These are phyloP conservation scores for Botrytis tulipae DNA, from an alignment of 2,329 filamentous ascomycete genomes.

Conservation along the genomic window DNA sequence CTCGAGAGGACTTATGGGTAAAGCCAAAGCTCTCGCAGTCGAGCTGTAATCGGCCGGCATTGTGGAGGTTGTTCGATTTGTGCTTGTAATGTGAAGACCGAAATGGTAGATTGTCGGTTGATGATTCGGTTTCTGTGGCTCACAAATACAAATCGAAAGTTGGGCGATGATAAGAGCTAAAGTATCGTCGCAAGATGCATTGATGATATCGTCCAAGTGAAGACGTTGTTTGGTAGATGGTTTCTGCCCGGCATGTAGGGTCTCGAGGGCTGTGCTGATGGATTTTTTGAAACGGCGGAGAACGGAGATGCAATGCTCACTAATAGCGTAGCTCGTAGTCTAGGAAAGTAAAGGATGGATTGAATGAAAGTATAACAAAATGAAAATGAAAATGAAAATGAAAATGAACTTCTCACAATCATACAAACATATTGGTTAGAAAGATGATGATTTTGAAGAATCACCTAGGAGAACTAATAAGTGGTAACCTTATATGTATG, in stretches of 20 bases:
- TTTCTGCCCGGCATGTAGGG: not conserved
- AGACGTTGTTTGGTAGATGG: not conserved
- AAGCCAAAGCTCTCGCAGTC: slow-evolving; percentile 49
- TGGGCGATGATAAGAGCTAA: not conserved
- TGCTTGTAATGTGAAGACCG: not conserved
- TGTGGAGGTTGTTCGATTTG: not conserved
- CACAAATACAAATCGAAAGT: not conserved
- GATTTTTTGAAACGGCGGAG: slow-evolving; percentile 13
- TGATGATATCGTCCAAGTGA: not conserved
- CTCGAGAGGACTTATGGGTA: slow-evolving; percentile 45
- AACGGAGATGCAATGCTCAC: slow-evolving; percentile 1
- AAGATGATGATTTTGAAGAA: not conserved
- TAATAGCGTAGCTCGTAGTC: not conserved
- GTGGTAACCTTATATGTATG: not conserved
- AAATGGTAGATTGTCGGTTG: not conserved
- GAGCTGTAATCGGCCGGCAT: slow-evolving; percentile 55
- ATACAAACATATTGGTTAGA: not conserved
- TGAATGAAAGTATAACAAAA: not conserved
- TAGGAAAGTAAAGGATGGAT: not conserved
- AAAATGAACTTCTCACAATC: not conserved
- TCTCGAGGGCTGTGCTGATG: slow-evolving; percentile 16
- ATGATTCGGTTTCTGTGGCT: not conserved
- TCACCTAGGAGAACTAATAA: not conserved
- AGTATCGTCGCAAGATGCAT: slow-evolving; percentile 11
- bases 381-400: not conserved